Evolutionary conservation across 352 stramenopile genomes (phyloP).

Genomic region (Phytophthora tubulina): DNA sequence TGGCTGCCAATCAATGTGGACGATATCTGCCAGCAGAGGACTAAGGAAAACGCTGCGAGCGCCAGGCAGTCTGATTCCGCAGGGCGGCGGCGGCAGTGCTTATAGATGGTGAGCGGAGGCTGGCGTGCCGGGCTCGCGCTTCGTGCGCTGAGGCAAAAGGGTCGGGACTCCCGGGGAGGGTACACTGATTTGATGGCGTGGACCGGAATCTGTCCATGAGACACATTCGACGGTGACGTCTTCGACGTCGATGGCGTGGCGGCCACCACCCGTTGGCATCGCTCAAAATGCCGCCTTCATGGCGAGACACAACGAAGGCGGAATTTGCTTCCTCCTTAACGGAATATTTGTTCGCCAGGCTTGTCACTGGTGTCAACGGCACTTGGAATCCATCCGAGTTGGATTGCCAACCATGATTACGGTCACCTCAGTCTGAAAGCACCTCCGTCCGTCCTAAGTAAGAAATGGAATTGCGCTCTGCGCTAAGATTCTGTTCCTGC

Average conservation of each 20-base stretch:
- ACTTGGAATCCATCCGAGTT: no score
- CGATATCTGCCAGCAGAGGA: constrained; percentile 10
- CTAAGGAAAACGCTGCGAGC: no score
- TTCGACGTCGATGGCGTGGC: background rate
- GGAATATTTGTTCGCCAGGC: no score
- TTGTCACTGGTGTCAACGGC: no score
- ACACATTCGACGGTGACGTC: constrained; percentile 8
- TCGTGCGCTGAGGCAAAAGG: constrained; percentile 2
- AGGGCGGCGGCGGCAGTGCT: background rate
- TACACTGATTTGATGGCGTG: background rate
- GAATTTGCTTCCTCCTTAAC: no score
- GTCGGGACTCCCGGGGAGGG: background rate
- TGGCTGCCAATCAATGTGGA: constrained; percentile 24
- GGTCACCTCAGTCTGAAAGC: no score
- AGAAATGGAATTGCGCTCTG: no score
- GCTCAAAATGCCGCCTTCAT: background rate
- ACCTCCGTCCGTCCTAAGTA: no score
- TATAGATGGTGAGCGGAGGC: constrained; percentile 20
- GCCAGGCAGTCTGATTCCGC: background rate
- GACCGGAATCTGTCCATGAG: constrained; percentile 16
- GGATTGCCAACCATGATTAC: no score
- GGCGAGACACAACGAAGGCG: no score
- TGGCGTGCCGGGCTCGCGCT: constrained; percentile 10
- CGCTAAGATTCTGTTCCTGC: no score
- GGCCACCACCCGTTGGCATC: background rate